Evolutionary conservation across 805 yeast species (phyloP), one percentile per base, ranked within the genome.

Genomic region (Saturnispora sekii): DNA sequence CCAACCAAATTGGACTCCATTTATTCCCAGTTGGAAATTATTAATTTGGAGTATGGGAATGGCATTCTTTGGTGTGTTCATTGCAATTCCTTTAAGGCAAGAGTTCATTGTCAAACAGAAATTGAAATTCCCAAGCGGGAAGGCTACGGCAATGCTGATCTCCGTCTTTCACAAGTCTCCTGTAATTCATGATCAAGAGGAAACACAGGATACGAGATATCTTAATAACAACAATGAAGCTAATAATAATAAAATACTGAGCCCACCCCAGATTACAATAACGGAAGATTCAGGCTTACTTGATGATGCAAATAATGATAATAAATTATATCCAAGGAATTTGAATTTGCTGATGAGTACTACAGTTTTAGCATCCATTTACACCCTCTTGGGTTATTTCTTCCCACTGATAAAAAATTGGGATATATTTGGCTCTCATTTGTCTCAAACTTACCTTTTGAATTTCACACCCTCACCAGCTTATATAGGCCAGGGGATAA

Each of bases 401-500:
- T 46, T 84, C 5, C 97, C 97, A 0, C 62, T 75, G 11, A 54
- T 93, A 10, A 71, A 77, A 43, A 67, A 67, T 35, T 54, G 93
- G 6, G 97, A 97, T 0, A 57, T 90, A 1, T 84, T 90, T 60
- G 97, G 97, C 0, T 33, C 53, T 1, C 55, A 58, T 38, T 64
- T 86, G 15, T 84, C 95, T 0, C 56, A 64, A 16, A 63, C 69
- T 14, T 84, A 85, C 62, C 70, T 84, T 38, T 85, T 97, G 93
- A 80, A 83, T 48, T 74, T 93, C 48, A 96, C 93, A 60, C 96
- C 96, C 0, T 87, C 96, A 0, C 98, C 98, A 0, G 97, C 97
- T 0, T 90, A 90, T 59, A 74, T 93, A 32, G 98, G 98, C 2
- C 98, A 90, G 63, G 98, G 98, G 4, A 87, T 93, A 35, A 90